These are phyloP conservation scores for Kwoniella sp. DNA, from an alignment of 768 basidiomycete genomes.

Conservation along the genomic window DNA sequence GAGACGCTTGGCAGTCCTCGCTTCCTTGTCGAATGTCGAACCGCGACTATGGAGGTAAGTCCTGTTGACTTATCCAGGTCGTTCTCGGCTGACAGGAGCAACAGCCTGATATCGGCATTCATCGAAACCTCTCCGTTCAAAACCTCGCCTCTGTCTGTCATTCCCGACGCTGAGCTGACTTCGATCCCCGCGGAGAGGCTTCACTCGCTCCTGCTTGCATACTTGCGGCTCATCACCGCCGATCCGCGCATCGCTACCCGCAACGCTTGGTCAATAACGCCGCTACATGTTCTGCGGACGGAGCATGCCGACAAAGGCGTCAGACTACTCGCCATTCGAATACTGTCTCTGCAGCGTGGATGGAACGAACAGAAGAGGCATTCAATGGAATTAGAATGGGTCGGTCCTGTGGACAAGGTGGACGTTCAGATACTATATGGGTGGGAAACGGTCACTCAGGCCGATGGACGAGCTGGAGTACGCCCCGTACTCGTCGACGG, in stretches of 20 bases:
- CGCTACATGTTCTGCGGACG: conserved; percentile 55
- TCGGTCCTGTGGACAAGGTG: conserved; percentile 60
- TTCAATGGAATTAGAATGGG: conserved; percentile 59
- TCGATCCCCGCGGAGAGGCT: conserved; percentile 55
- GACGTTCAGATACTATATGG: conserved; percentile 55
- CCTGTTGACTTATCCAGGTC: background rate
- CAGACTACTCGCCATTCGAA: conserved; percentile 67
- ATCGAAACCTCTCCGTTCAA: conserved; percentile 21
- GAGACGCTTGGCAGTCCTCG: conserved; percentile 42
- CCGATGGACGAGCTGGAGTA: conserved; percentile 21
- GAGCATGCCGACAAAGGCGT: conserved; percentile 64
- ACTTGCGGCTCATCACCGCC: conserved; percentile 72
- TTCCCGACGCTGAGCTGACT: conserved; percentile 42
- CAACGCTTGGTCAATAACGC: conserved; percentile 59
- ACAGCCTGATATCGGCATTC: conserved; percentile 29
- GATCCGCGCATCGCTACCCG: conserved; percentile 65
- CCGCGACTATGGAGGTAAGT: conserved; percentile 49
- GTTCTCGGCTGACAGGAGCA: background rate
- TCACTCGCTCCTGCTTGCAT: conserved; percentile 68
- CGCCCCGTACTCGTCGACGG: conserved; percentile 58
- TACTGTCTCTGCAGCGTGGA: conserved; percentile 69
- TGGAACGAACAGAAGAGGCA: conserved; percentile 74
- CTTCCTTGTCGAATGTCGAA: conserved; percentile 54
- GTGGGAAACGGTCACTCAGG: conserved; percentile 11
- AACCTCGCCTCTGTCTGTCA: conserved; percentile 55